Conservation (phyloP, 2,329 filamentous ascomycete species). For the Diaporthe ilicicola region DNA sequence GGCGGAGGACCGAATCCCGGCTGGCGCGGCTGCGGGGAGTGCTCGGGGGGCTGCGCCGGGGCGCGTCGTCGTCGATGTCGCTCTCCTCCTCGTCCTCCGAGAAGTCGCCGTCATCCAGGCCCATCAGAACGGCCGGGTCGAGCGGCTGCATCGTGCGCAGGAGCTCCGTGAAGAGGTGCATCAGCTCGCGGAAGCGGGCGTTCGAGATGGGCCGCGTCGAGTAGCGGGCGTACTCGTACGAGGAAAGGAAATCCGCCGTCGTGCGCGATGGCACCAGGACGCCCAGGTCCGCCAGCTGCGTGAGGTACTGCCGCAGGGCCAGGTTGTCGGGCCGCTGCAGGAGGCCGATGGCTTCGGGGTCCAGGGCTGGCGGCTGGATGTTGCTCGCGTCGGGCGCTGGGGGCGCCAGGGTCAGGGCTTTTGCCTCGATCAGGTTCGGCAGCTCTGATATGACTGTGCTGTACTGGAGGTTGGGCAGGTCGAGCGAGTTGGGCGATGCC, state of each 20-base stretch:
- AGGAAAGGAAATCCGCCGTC: conserved; percentile 71
- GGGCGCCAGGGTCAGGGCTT: conserved; percentile 86
- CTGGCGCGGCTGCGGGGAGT: conserved; percentile 43
- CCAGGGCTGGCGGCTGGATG: conserved; percentile 56
- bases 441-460: conserved; percentile 82
- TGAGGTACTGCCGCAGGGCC: conserved; percentile 82
- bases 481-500: conserved; percentile 79
- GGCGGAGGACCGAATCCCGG: conserved; percentile 10
- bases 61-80: conserved; percentile 57
- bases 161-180: conserved; percentile 85
- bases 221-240: conserved; percentile 89
- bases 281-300: conserved; percentile 72
- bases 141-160: conserved; percentile 78
- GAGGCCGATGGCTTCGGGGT: conserved; percentile 73
- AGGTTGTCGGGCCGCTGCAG: conserved; percentile 76
- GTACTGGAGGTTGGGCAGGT: conserved; percentile 85
- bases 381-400: conserved; percentile 50
- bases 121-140: conserved; percentile 59
- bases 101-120: conserved; percentile 32
- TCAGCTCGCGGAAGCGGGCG: conserved; percentile 76
- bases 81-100: conserved; percentile 45
- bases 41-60: conserved; percentile 50
- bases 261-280: conserved; percentile 59
- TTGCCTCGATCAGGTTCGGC: conserved; percentile 89
- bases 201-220: conserved; percentile 75